Conservation (phyloP, 225 moss, liverwort and hornwort species). For the Rhytidiadelphus loreus region DNA sequence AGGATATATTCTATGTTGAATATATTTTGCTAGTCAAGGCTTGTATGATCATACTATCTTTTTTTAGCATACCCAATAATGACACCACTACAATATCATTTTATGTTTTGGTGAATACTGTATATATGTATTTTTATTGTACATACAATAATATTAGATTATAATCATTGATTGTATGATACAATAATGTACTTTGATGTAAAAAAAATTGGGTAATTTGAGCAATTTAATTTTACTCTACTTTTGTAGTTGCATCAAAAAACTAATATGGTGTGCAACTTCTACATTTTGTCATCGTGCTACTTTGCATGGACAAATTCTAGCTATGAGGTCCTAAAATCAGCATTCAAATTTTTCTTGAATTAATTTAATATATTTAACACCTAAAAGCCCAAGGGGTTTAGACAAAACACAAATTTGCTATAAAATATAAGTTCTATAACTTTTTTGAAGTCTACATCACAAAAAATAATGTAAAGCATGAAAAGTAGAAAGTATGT, state of each 20-base stretch:
- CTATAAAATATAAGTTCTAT: no score
- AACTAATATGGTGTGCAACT: not conserved
- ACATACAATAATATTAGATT: not conserved
- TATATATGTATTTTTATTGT: not conserved
- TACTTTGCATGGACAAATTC: not conserved
- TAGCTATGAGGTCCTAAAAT: not conserved
- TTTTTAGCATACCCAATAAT: not conserved
- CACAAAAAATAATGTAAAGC: no score
- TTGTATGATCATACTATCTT: not conserved
- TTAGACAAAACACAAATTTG: no score
- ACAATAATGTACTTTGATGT: not conserved
- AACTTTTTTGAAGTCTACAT: no score
- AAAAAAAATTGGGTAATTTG: no score
- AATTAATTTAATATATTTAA: no score
- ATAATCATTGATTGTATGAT: not conserved
- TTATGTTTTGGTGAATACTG: not conserved
- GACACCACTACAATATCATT: not conserved
- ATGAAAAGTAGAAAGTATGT: no score
- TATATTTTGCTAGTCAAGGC: not conserved
- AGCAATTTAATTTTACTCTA: not conserved
- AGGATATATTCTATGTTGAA: not conserved
- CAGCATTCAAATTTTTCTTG: not conserved
- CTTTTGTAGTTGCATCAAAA: not conserved
- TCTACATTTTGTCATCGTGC: fast-evolving
- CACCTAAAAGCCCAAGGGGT: no score